Evolutionary conservation across 2,329 filamentous ascomycete species (phyloP).

Genomic region (Colletotrichum lupini): DNA sequence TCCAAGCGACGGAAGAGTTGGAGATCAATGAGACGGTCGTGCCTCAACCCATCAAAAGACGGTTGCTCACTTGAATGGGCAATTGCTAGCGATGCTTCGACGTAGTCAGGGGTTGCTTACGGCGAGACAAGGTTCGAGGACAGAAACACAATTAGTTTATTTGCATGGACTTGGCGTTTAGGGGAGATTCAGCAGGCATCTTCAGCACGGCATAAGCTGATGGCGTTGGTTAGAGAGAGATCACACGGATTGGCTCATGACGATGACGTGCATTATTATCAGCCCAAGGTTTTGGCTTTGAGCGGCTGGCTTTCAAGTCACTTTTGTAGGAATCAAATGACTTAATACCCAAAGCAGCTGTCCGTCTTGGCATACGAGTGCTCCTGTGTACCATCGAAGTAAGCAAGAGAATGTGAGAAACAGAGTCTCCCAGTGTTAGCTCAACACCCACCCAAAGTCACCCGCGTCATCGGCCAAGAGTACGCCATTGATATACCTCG

Average conservation of each 20-base stretch:
- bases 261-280: neutral
- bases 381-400: neutral
- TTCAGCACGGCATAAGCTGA: neutral
- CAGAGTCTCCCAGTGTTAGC: neutral
- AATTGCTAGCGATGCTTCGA: neutral
- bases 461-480: neutral
- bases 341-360: neutral
- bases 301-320: neutral
- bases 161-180: constrained; percentile 20
- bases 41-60: constrained; percentile 59
- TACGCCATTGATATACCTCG: neutral
- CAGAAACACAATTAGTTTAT: neutral
- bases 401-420: neutral
- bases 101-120: neutral
- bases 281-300: neutral
- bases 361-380: neutral
- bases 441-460: neutral
- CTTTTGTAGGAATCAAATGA: too few relatives aligned
- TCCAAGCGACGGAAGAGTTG: constrained; percentile 45
- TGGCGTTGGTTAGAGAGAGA: neutral
- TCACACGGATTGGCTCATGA: neutral
- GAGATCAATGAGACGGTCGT: constrained; percentile 46
- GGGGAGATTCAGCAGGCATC: neutral
- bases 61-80: constrained; percentile 49
- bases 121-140: neutral